Base-by-base conservation (phyloP, 164 flowering plant genomes). In the Saururus chinensis region DNA sequence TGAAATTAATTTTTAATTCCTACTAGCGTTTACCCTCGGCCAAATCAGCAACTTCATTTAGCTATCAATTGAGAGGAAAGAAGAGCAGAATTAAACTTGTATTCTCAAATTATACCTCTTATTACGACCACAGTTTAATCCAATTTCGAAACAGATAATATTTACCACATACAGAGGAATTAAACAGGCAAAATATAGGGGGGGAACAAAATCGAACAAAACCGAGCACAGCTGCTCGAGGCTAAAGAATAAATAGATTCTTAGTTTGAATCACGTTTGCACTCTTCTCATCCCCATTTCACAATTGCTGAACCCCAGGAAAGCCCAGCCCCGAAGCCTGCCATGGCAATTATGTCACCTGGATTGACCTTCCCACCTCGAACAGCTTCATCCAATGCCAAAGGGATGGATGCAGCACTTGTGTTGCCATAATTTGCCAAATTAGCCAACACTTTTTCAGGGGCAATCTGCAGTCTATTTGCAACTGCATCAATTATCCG, bases 261-360 rank as follows among this genome's bases (percentile, higher is more conserved):
- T 8, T 45, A 12, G 14, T 8, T 45, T 24, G 37, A 21, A 24
- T 14, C 58, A 10, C 19, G 9, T 19, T 8, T 8, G 45, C n/a
- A n/a, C n/a, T 35, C 16, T 7, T 25, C 57, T 81, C 71, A 84
- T 25, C 85, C 86, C 96, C 98, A 93, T 76, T 86, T 80, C 53
- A 90, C 11, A 63, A 93, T 85, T 26, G 89, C 88, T 48, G 96
- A 88, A 49, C 92, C 98, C 98, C 98, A 88, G 3, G 98, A 88
- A 51, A 92, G 79, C 45, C 98, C 97, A 9, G 96, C 98, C 5
- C 98, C 98, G 59, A 92, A 92, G 22, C 97, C 98, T 9, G 91
- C 86, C 51, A 82, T 60, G 9, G 88, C 91, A 53, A 92, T 80
- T 4, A 75, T 80, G 51, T 92, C 81, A 21, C 98, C 98, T 25